Conservation (phyloP, 1,284 basidiomycete genomes). For the Cutaneotrichosporon dermatis region DNA sequence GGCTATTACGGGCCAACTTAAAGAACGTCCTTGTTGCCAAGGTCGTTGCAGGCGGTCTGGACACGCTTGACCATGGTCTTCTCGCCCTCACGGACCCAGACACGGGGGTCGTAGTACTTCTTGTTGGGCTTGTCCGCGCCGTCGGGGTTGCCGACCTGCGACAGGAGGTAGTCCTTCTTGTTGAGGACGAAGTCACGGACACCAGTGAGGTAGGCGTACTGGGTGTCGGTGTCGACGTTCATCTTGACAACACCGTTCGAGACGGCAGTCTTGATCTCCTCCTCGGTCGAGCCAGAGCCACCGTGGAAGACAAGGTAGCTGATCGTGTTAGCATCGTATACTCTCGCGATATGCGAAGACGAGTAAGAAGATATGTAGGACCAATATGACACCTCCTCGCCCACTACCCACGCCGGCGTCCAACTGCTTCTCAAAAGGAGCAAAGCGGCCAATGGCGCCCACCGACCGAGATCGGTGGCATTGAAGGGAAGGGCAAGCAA, state of each 20-base stretch:
- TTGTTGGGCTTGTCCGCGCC: constrained; percentile 94
- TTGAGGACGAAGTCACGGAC: constrained; percentile 81
- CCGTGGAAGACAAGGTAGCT: constrained; percentile 99
- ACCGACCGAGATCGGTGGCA: constrained; percentile 18
- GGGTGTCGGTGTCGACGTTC: constrained; percentile 81
- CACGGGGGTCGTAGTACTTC: constrained; percentile 91
- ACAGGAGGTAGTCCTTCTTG: constrained; percentile 78
- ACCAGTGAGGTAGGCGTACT: constrained; percentile 74
- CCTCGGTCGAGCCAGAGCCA: constrained; percentile 94
- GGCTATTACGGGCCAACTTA: constrained; percentile 16
- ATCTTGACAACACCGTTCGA: constrained; percentile 92
- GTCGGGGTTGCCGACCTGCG: constrained; percentile 92
- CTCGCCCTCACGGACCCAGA: constrained; percentile 98
- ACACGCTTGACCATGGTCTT: constrained; percentile 85
- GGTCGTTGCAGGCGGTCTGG: constrained; percentile 84
- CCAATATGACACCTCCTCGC: constrained; percentile 47
- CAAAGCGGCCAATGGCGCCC: constrained; percentile 20
- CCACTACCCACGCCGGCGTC: constrained; percentile 33
- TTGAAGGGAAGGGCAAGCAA: constrained; percentile 41
- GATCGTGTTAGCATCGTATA: constrained; percentile 12
- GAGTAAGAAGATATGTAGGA: constrained; percentile 26
- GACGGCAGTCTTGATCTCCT: constrained; percentile 93
- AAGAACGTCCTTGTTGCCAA: constrained; percentile 64
- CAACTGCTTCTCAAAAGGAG: constrained; percentile 33
- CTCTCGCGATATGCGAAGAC: not conserved